Evolutionary conservation across 2,329 filamentous ascomycete species (phyloP), one percentile per base, ranked within the genome.

Genomic region (Metarhizium sp.): DNA sequence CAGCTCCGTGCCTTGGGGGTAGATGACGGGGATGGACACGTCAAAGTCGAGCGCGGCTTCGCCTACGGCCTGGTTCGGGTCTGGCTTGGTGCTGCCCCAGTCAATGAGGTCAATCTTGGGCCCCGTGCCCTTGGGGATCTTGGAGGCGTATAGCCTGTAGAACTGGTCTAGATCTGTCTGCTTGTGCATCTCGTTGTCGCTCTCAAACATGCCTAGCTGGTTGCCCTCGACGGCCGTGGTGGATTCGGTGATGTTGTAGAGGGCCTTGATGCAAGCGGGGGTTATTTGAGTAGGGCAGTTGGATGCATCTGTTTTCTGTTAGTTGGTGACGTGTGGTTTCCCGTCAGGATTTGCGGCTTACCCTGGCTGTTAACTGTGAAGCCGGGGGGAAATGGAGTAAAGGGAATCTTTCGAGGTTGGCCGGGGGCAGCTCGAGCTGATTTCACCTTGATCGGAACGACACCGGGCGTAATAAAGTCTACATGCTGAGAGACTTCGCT

Each of bases 31-130:
- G 66, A 78, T 80, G 53, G 76, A 57, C 58, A 80, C 77, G 57
- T 80, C 68, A 2, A 83, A 69, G 60, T 83, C 80, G 10, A 83
- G 71, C 38, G 77, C 67, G 1, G 77, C 77, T 66, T 84, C 80
- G 47, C 73, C 75, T 20, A 62, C 62, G 13, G 62, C 62, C 13
- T 59, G 40, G 20, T 55, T 58, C 61, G 65, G 29, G 38, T 40
- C 38, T 16, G 38, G 38, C 67, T 75, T 55, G 77, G 75, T 13
- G 75, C 67, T 66, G 6, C 70, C 75, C 43, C 74, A 73, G 58
- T 79, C 74, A 51, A 81, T 75, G 16, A 71, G 66, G 38, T 73
- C 66, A 3, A 76, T 63, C 3, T 63, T 71, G 0, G 78, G 78
- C n/a, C 70, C 69, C 6, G 68, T 71, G 10, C 73, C 75, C 1